phyloP scores from a whole-genome alignment of 306 rosid genomes.

The Gastrolobium bilobum region DNA sequence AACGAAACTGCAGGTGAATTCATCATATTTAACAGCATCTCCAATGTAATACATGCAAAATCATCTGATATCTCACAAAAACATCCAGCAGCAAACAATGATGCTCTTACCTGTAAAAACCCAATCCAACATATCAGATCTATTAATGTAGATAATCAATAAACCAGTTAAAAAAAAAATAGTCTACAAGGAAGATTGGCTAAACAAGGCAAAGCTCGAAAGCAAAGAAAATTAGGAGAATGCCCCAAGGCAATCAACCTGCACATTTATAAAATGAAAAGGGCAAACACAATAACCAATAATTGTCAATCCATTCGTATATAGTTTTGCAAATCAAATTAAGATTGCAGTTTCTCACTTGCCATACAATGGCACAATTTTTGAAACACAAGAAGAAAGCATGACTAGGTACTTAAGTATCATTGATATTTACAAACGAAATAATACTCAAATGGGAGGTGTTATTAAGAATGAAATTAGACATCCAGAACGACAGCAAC shows the following conservation, averaged over 20 bases:
- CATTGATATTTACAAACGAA: neutral
- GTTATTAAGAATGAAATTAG: neutral
- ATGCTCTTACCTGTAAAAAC: slow-evolving; percentile 69
- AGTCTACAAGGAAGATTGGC: slow-evolving; percentile 15
- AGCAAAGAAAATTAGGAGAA: slow-evolving; percentile 32
- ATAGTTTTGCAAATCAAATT: slow-evolving; percentile 35
- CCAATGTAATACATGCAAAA: slow-evolving; percentile 70
- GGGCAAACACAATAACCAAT: neutral
- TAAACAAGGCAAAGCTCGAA: slow-evolving; percentile 22
- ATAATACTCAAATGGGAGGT: neutral
- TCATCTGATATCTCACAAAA: slow-evolving; percentile 83
- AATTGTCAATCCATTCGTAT: slow-evolving; percentile 18
- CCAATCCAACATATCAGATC: slow-evolving; percentile 36
- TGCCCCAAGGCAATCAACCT: slow-evolving; percentile 16
- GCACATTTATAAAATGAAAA: slow-evolving; percentile 32
- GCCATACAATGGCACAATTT: slow-evolving; percentile 26
- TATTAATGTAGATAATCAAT: slow-evolving; percentile 36
- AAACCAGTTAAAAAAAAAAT: slow-evolving; percentile 19
- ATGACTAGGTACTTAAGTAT: slow-evolving; percentile 4
- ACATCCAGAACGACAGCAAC: neutral
- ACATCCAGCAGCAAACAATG: slow-evolving; percentile 90
- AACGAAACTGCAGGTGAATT: slow-evolving; percentile 55
- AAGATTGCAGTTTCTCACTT: slow-evolving; percentile 20
- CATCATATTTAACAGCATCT: slow-evolving; percentile 73
- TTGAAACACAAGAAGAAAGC: slow-evolving; percentile 7